Percentiles rank a stretch among this genome's conserved stretches.
These are phyloP conservation scores for Chlorella vulgaris DNA, from an alignment of 139 green algal species.

Conservation along the genomic window DNA sequence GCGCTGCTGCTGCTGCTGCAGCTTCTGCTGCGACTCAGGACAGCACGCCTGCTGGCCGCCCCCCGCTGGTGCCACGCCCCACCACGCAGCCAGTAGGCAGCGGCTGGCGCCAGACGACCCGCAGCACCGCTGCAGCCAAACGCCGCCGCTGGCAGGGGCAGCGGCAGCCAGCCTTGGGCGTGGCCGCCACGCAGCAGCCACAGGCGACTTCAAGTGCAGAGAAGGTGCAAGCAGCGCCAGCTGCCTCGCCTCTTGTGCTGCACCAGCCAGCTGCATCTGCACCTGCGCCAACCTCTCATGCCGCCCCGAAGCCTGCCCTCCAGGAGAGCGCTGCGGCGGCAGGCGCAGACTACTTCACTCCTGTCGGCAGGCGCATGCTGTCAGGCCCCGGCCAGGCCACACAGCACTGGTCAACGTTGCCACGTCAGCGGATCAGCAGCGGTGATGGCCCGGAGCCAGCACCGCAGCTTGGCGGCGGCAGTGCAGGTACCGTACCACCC, in stretches of 20 bases:
- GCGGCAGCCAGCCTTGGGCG: not conserved
- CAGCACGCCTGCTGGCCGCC: not conserved
- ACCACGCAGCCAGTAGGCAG: not conserved
- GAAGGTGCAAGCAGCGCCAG: too few species aligned
- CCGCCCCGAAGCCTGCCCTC: too few species aligned
- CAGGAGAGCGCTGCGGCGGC: not conserved
- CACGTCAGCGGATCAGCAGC: not conserved
- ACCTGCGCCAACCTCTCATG: too few species aligned
- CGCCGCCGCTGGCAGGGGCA: not conserved
- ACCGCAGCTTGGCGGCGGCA: not conserved
- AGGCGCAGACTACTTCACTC: not conserved
- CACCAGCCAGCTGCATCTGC: too few species aligned
- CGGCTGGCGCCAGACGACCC: not conserved
- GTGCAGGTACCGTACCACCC: not conserved
- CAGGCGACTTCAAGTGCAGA: too few species aligned
- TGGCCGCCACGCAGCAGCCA: too few species aligned
- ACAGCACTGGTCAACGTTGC: too few species aligned
- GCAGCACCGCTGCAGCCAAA: not conserved
- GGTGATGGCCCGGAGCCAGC: not conserved
- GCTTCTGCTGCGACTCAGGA: not conserved
- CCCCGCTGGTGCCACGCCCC: too few species aligned
- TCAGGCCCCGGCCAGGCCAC: not conserved
- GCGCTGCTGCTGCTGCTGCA: not conserved
- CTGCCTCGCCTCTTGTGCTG: too few species aligned
- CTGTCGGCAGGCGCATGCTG: not conserved